Base-by-base conservation (phyloP, 306 rosid species). In the Hippophae gyantsensis region DNA sequence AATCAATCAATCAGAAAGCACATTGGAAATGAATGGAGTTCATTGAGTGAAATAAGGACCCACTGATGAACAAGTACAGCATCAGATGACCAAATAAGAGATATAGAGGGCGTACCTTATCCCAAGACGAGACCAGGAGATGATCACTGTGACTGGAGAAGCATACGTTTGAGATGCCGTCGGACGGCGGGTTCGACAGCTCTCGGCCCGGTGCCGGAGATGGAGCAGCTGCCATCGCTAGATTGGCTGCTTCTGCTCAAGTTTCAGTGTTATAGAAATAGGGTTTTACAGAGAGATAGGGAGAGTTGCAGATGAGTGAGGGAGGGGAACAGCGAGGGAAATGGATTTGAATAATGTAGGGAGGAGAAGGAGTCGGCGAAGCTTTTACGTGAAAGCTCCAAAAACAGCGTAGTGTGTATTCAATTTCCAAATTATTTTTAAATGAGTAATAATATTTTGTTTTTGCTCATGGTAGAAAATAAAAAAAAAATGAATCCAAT, bases 61-160 rank as follows among this genome's bases (percentile, higher is more conserved):
- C 46, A 5, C 47, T 9, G 48, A 23, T 14, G 32, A 54, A 61
- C 18, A 12, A 10, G 18, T 42, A 61, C 9, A 10, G 8, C 52
- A 27, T 8, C 10, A 23, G 42, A 9, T 27, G 42, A 6, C 13
- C 10, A 10, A 13, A 51, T 0, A 52, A 11, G 18, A 2, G 40
- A 49, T 11, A 43, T 4, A 13, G 43, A 48, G 11, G 50, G 56
- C 61, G 13, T 66, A 86, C 95, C 97, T 92, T 92, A 48, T 92
- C 98, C 98, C 98, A 92, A 0, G 98, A 92, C 51, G 98, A 92
- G 42, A 92, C 98, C 12, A 92, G 89, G 1, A 92, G 75, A 60
- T 81, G 81, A 64, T 92, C 98, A 62, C 83, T 84, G 76, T 87
- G 92, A 51, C 87, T 92, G 45, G 99, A 92, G 76, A 88, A 88